Percentiles rank a stretch among this genome's conserved stretches.
phyloP scores from a whole-genome alignment of 2,329 filamentous ascomycete genomes.

The Zarea fungicola region DNA sequence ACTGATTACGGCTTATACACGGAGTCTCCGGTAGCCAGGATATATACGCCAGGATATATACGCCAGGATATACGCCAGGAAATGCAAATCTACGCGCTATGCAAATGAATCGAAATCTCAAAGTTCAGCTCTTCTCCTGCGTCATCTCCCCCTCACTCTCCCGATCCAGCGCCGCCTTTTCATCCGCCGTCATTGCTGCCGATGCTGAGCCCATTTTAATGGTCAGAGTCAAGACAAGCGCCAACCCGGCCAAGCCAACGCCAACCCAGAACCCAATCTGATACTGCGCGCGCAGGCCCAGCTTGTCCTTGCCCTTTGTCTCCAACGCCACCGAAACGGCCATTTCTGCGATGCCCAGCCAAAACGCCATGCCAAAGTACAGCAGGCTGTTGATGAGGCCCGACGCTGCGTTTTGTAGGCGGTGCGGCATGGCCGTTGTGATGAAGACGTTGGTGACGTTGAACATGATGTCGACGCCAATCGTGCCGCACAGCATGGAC shows the following conservation, averaged over 20 bases:
- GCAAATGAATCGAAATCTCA: too few relatives aligned
- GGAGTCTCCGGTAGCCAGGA: too few relatives aligned
- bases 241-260: constrained; percentile 47
- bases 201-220: constrained; percentile 51
- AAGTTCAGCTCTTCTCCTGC: constrained; percentile 1
- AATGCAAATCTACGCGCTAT: too few relatives aligned
- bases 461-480: constrained; percentile 71
- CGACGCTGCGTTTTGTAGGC: constrained; percentile 66
- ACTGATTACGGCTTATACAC: too few relatives aligned
- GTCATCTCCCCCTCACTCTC: constrained; percentile 10
- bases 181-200: constrained; percentile 53
- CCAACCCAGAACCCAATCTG: constrained; percentile 64
- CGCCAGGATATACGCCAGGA: too few relatives aligned
- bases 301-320: constrained; percentile 18
- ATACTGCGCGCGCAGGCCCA: constrained; percentile 49
- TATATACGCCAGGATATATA: too few relatives aligned
- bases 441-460: constrained; percentile 74
- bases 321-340: constrained; percentile 44
- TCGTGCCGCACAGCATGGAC: constrained; percentile 61
- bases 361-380: constrained; percentile 67
- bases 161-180: constrained; percentile 34
- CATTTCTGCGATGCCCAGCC: constrained; percentile 66
- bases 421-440: constrained; percentile 62
- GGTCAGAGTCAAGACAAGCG: constrained; percentile 50
- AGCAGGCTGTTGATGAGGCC: constrained; percentile 66